phyloP scores from a whole-genome alignment of 2,329 filamentous ascomycete genomes.

The Didymella sp. region DNA sequence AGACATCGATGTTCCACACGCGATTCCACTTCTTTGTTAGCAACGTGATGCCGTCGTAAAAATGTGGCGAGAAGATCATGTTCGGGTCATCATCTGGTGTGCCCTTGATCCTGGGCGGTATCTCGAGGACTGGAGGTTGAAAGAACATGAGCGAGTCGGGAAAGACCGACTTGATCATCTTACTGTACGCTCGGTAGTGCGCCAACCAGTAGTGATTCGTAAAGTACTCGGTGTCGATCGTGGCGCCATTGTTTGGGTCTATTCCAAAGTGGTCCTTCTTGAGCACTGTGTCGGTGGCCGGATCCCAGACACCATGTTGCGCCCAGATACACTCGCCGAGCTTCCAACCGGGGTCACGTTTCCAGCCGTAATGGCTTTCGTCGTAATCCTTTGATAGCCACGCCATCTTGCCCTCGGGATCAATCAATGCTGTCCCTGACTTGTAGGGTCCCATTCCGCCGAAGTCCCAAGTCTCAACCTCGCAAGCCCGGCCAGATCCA shows the following conservation, averaged over 20 bases:
- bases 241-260: conserved; percentile 74
- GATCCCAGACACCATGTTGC: conserved; percentile 95
- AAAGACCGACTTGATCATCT: conserved; percentile 77
- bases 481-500: conserved; percentile 87
- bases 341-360: conserved; percentile 85
- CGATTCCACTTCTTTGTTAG: conserved; percentile 99
- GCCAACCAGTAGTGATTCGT: conserved; percentile 92
- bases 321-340: conserved; percentile 97
- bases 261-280: conserved; percentile 88
- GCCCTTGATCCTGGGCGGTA: conserved; percentile 86
- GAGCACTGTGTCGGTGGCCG: conserved; percentile 74
- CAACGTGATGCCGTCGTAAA: conserved; percentile 94
- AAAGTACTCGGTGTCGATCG: conserved; percentile 81
- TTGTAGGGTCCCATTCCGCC: conserved; percentile 92
- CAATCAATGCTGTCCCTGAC: conserved; percentile 79
- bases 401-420: conserved; percentile 82
- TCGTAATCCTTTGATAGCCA: conserved; percentile 87
- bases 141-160: conserved; percentile 85
- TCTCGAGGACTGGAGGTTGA: conserved; percentile 89
- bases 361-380: conserved; percentile 89
- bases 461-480: conserved; percentile 92
- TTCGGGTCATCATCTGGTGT: conserved; percentile 87
- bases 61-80: conserved; percentile 93
- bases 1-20: conserved; percentile 94
- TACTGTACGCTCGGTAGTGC: conserved; percentile 77